phyloP scores from a whole-genome alignment of 1,284 basidiomycete species.

The Bondarzewia mesenterica region DNA sequence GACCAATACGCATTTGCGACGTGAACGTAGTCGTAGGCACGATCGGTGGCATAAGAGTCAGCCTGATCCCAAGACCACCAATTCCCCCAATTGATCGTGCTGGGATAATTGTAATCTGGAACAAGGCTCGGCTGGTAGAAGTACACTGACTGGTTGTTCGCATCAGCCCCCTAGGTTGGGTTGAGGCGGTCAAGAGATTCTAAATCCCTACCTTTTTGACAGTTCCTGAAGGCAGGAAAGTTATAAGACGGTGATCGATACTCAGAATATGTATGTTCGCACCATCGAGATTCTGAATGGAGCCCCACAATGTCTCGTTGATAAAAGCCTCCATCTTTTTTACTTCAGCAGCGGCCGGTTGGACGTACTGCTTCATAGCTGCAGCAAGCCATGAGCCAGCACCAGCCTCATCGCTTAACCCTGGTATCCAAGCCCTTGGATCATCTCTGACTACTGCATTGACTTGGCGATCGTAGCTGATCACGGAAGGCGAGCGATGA shows the following conservation, averaged over 20 bases:
- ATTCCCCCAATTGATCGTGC: constrained; percentile 40
- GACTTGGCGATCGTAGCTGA: constrained; percentile 46
- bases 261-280: constrained; percentile 11
- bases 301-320: constrained; percentile 39
- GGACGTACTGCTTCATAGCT: constrained; percentile 46
- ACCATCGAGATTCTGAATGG: constrained; percentile 45
- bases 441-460: constrained; percentile 40
- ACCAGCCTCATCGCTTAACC: constrained; percentile 51
- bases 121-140: constrained; percentile 42
- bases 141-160: constrained; percentile 36
- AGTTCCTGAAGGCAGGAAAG: constrained; percentile 22
- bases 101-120: constrained; percentile 41
- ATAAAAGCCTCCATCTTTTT: constrained; percentile 45
- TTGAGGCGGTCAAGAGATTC: neutral
- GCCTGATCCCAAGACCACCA: constrained; percentile 56
- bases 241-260: neutral
- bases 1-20: constrained; percentile 52
- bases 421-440: constrained; percentile 43
- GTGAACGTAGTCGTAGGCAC: constrained; percentile 56
- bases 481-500: constrained; percentile 45
- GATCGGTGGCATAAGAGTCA: constrained; percentile 37
- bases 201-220: constrained; percentile 44
- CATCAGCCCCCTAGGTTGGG: too few relatives aligned
- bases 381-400: constrained; percentile 52
- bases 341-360: constrained; percentile 44